Base-by-base conservation (phyloP, 164 flowering plant genomes). In the Vitis rupestris region DNA sequence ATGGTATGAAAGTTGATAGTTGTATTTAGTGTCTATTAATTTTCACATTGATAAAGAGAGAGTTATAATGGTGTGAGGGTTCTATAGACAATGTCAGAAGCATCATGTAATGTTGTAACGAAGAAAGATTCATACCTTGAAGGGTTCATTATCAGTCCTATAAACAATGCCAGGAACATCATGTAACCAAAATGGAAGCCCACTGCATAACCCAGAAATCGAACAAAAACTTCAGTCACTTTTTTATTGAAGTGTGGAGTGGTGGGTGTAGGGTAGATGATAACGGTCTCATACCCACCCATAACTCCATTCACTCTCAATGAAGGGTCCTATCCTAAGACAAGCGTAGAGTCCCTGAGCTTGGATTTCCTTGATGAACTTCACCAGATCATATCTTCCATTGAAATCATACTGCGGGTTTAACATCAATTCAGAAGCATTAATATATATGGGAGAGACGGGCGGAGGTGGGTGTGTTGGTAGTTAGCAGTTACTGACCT, bases 121-220 rank as follows among this genome's bases (percentile, higher is more conserved):
- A 37, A 37, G 44, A 53, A 15, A 54, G 14, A 10, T 16, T 10
- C 1, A 15, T 77, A 92, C 97, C 88, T 92, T 88, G 76, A 85
- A 92, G 15, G 92, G 96, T 59, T 84, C 91, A 66, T 92, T 92
- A 61, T 92, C 86, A 0, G 92, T 65, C 68, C 98, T 85, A 67
- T 69, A 92, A 12, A 78, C 78, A 56, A 90, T 85, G 67, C 81
- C 87, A 2, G 91, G 91, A 11, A 92, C 75, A 64, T 90, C 93
- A 71, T 84, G 94, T 76, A 92, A 75, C 98, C 98, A 92, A 74
- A 89, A 83, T 1, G 98, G 98, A 1, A 90, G 64, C 2, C 98
- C 98, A 19, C 97, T 92, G 86, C 73, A 37, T 3, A 77, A 37
- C 51, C 65, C n/a, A 50, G 27, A 23, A 23, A 23, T 23, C 27